Conservation (phyloP, 1,284 basidiomycete genomes). For the Moesziomyces parantarcticus region DNA sequence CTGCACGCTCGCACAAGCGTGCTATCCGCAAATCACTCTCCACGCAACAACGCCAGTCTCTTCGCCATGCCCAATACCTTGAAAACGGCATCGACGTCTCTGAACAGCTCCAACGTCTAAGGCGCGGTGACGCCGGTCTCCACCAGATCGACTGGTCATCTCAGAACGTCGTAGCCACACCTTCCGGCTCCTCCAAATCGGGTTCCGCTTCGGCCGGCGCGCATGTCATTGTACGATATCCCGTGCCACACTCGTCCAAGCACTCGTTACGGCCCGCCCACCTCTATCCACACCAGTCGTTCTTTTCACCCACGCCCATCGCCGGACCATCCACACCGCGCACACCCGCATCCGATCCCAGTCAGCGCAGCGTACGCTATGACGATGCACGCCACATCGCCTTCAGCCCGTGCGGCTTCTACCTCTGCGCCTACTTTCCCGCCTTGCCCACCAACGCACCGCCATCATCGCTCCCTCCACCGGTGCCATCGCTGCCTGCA, state of each 20-base stretch:
- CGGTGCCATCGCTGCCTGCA: background rate
- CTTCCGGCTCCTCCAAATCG: constrained; percentile 27
- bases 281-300: constrained; percentile 22
- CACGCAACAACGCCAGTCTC: constrained; percentile 13
- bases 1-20: constrained; percentile 3
- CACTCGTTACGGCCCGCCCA: constrained; percentile 5
- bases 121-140: constrained; percentile 5
- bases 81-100: constrained; percentile 22
- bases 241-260: constrained; percentile 11
- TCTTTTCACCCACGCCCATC: constrained; percentile 2
- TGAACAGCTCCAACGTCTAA: constrained; percentile 15
- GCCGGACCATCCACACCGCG: constrained; percentile 15
- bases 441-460: background rate
- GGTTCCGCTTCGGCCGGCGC: constrained; percentile 8
- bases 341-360: background rate
- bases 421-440: constrained; percentile 38
- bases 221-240: constrained; percentile 31
- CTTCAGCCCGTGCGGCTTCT: constrained; percentile 50
- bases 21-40: constrained; percentile 3
- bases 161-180: constrained; percentile 34
- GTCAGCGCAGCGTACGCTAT: background rate
- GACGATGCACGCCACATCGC: constrained; percentile 35
- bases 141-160: constrained; percentile 40
- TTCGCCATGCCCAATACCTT: constrained; percentile 29
- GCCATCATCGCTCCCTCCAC: background rate